Evolutionary conservation across 768 basidiomycete species (phyloP), one percentile per base, ranked within the genome.

Genomic region (Clavaria fumosa): DNA sequence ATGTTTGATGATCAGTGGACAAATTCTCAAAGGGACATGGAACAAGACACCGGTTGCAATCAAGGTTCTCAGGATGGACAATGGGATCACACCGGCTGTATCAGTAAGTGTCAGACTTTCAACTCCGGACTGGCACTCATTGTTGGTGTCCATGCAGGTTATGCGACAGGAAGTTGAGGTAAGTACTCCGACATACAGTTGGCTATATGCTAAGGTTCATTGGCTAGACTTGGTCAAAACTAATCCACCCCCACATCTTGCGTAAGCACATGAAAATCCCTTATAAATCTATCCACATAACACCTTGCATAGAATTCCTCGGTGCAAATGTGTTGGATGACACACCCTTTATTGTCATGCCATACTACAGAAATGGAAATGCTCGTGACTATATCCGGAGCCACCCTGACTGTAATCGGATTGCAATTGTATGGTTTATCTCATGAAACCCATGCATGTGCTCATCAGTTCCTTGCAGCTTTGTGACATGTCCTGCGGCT

Each of bases 341-440:
- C 28, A 9, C 21, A 21, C 44, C 44, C 2, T 46, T 46, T 35
- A 46, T 46, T 30, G 40, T 46, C 4, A 46, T 46, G 45, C 45
- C 45, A 33, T 42, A 33, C 18, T 24, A 41, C 31, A 31, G 4
- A 20, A 22, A 45, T 23, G 45, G 45, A 21, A 46, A 46, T 33
- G 45, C 45, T 7, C 21, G 26, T 7, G 35, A 45, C 19, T 46
- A 42, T 22, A 11, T 46, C 12, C 23, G 24, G 19, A 27, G 33
- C 4, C 14, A 46, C 21, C 26, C 44, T 1, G 14, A 23, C 17
- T 30, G 21, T 19, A 31, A 33, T 34, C 43, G 45, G 14, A 9
- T 28, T 14, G 14, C 9, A 28, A 28, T 28, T 28, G 26, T 28
- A 28, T 14, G 26, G 9, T 14, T 9, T 28, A 9, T 28, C 26